A percentile compares a stretch with the other conserved stretches of the same genome.
phyloP scores from a whole-genome alignment of 73 alveolate species.

The Tetrahymena malaccensis region DNA sequence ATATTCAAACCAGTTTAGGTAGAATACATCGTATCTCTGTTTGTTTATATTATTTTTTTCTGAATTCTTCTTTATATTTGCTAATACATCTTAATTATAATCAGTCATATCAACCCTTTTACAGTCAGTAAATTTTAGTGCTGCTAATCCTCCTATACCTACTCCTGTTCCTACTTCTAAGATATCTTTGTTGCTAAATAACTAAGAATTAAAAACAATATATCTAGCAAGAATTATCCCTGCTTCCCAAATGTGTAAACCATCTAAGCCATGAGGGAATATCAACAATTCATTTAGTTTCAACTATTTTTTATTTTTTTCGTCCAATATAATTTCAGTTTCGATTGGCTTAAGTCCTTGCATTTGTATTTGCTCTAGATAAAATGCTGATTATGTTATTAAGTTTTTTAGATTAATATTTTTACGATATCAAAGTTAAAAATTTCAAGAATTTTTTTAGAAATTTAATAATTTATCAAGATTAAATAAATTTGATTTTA shows the following conservation, averaged over 20 bases:
- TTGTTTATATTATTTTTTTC: neutral
- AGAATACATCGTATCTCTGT: conserved; percentile 25
- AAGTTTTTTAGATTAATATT: no score
- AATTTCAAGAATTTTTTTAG: no score
- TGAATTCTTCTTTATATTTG: neutral
- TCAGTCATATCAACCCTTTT: conserved; percentile 45
- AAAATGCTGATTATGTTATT: neutral
- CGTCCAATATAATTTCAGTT: neutral
- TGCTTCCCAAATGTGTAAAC: conserved; percentile 73
- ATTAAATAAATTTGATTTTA: neutral
- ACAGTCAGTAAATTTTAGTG: conserved; percentile 46
- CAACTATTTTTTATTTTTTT: neutral
- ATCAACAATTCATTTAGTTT: conserved; percentile 56
- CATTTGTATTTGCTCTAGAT: neutral
- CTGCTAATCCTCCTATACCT: conserved; percentile 64
- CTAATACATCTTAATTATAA: conserved; percentile 47
- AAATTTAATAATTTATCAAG: neutral
- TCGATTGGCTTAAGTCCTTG: neutral
- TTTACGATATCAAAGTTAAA: neutral
- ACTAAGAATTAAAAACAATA: conserved; percentile 21
- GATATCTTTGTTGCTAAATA: conserved; percentile 43
- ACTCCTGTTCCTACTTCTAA: conserved; percentile 73
- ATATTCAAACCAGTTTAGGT: conserved; percentile 46
- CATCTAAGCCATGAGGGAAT: conserved; percentile 70
- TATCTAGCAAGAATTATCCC: conserved; percentile 60